phyloP scores from a whole-genome alignment of 495 filamentous ascomycete genomes.

The Penicillium cosmopolitanum region DNA sequence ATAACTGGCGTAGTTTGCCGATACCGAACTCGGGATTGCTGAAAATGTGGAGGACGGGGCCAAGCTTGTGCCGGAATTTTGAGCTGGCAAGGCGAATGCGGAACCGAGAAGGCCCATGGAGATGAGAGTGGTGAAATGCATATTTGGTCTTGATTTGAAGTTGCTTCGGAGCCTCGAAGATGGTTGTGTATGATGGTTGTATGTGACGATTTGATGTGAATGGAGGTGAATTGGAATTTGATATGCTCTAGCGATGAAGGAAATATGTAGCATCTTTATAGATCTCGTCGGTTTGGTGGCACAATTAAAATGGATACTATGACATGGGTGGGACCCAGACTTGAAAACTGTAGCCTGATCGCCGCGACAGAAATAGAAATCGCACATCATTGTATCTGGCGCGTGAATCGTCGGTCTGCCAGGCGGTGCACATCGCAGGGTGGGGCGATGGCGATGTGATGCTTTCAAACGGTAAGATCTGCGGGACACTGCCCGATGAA shows the following conservation, averaged over 20 bases:
- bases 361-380: constrained; percentile 1
- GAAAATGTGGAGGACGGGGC: neutral
- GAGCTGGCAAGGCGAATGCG: constrained; percentile 1
- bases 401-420: neutral
- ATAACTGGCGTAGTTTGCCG: neutral
- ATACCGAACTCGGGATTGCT: neutral
- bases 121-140: neutral
- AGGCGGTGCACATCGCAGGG: neutral
- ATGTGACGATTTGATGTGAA: neutral
- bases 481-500: neutral
- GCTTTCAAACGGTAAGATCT: neutral
- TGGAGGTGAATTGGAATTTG: neutral
- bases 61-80: neutral
- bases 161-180: too few species aligned
- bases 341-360: neutral
- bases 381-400: neutral
- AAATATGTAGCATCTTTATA: constrained; percentile 1
- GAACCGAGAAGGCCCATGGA: neutral
- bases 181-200: too few species aligned
- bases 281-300: neutral
- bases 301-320: neutral
- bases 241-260: neutral
- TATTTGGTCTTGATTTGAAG: neutral
- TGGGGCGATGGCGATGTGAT: constrained; percentile 4
- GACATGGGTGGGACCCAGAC: neutral